Conservation (phyloP, 202 grass and related monocot genomes). For the Dendrocalamus latiflorus region DNA sequence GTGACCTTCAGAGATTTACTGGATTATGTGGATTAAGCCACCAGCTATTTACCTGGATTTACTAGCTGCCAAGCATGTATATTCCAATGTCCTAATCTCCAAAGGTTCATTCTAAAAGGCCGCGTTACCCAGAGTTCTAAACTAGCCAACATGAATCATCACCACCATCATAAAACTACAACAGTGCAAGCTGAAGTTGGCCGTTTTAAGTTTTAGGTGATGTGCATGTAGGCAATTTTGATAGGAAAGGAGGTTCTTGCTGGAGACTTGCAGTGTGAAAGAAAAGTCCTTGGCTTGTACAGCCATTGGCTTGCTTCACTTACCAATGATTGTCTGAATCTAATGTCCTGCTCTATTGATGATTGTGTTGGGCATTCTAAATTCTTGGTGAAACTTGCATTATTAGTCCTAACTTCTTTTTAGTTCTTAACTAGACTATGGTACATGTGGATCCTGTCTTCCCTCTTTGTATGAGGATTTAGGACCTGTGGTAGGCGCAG, state of each 20-base stretch:
- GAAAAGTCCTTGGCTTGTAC: neutral
- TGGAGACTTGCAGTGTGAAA: neutral
- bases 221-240: conserved; percentile 33
- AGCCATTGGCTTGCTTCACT: neutral
- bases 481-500: neutral
- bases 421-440: neutral
- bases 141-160: conserved; percentile 23
- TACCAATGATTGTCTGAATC: conserved; percentile 17
- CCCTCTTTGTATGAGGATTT: neutral
- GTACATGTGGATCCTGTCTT: neutral
- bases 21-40: conserved; percentile 29
- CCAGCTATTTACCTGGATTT: neutral
- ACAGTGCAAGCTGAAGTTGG: neutral
- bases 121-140: conserved; percentile 20
- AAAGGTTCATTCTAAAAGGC: conserved; percentile 23
- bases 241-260: conserved; percentile 11
- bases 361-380: neutral
- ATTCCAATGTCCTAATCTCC: conserved; percentile 24
- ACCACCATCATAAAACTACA: neutral
- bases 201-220: conserved; percentile 20
- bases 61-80: conserved; percentile 26
- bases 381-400: neutral
- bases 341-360: conserved; percentile 2
- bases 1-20: conserved; percentile 38
- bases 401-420: neutral